Percentiles rank a stretch among this genome's conserved stretches.
phyloP scores from a whole-genome alignment of 2,329 filamentous ascomycete species.

The Neoascochyta sp. region DNA sequence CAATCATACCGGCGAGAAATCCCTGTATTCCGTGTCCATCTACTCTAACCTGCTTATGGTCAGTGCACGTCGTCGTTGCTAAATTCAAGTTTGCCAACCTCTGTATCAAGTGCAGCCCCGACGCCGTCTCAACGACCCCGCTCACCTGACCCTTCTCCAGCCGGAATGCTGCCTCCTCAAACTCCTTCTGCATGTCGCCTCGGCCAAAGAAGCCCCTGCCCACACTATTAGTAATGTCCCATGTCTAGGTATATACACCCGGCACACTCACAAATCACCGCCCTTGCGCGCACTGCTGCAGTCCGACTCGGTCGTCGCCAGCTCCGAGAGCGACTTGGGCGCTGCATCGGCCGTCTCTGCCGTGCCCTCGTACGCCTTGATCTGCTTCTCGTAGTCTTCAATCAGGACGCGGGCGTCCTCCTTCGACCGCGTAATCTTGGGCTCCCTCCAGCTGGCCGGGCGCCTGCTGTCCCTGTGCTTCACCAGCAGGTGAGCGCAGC shows the following conservation, averaged over 20 bases:
- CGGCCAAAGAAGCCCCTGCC: conserved; percentile 80
- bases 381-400: conserved; percentile 68
- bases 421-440: conserved; percentile 81
- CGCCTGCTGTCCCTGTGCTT: conserved; percentile 88
- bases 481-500: conserved; percentile 85
- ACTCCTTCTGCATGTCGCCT: conserved; percentile 98
- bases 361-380: conserved; percentile 61
- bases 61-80: too few relatives aligned
- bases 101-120: conserved; percentile 92
- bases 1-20: too few relatives aligned
- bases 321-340: conserved; percentile 62
- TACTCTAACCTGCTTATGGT: conserved; percentile 24
- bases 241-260: too few relatives aligned
- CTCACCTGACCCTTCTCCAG: conserved; percentile 84
- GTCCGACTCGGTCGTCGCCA: conserved; percentile 86
- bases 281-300: conserved; percentile 93
- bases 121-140: conserved; percentile 83
- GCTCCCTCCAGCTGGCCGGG: conserved; percentile 89
- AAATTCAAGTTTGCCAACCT: conserved; percentile 69
- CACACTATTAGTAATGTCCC: too few relatives aligned
- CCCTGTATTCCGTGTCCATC: too few relatives aligned
- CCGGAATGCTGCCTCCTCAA: conserved; percentile 93
- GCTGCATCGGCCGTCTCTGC: conserved; percentile 21
- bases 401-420: conserved; percentile 81
- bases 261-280: conserved; percentile 73